Base-by-base conservation (phyloP, 352 stramenopile species). In the Thraustochytrium striatum region DNA sequence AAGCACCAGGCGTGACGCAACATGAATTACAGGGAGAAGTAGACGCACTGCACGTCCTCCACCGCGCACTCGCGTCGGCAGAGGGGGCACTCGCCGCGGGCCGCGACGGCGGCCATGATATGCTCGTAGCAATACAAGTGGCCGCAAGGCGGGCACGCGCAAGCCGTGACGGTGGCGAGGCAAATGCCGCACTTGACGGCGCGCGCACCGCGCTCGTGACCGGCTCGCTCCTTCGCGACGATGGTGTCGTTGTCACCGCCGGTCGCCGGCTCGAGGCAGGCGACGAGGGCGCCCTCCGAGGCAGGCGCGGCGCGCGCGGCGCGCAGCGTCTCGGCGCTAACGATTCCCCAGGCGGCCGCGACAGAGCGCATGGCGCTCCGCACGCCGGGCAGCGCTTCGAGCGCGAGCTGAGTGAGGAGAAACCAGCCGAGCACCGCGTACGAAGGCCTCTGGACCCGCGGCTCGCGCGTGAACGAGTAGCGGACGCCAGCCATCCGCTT, bases 51-150 rank as follows among this genome's bases (percentile, higher is more conserved):
- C 5, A 75, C 52, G 25, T 68, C 44, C 3, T 25, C n/a, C 19
- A 43, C 41, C 3, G 33, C 50, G 50, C 65, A 75, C n/a, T 25
- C 28, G 9, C 68, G 65, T 19, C 65, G 33, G 50, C 65, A 75
- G 3, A 75, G 36, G 11, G 65, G 65, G 25, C 65, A 75, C 52
- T 75, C 65, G 65, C 41, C n/a, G 16, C 50, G 58, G 13, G 36
- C 65, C 8, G 52, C 65, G 8, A 61, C 47, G 21, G 65, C 65
- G 11, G 58, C 65, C 13, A 41, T 13, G 61, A 75, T 75, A 5
- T 75, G 65, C 39, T 75, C 65, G 52, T 75, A 75, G 65, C 65
- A 75, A 25, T 62, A 75, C 65, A 75, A 61, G 30, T 75, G 65
- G 16, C 65, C 65, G 39, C 65, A 75, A 9, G 65, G 65, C 21